Base-by-base conservation (phyloP, 129 eudicot species). In the Erigeron canadensis region DNA sequence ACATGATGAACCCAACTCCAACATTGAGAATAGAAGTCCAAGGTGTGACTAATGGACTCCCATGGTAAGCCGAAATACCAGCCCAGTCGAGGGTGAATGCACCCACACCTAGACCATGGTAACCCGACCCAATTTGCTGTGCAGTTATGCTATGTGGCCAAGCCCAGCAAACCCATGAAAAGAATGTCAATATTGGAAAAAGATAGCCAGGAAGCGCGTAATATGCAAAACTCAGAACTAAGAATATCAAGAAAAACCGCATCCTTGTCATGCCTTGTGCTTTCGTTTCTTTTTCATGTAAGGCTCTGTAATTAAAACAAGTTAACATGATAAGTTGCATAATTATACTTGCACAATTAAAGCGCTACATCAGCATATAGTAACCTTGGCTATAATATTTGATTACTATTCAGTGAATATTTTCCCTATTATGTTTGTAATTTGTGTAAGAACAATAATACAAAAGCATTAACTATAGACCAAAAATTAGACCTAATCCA, bases 61-160 rank as follows among this genome's bases (percentile, higher is more conserved):
- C 96, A 47, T 93, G 98, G 77, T 93, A 93, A 6, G 98, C 96
- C 0, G 91, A 81, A 60, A 93, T 93, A 8, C 98, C 98, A 8
- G 96, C 98, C 98, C 96, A 93, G 28, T 93, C 96, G 7, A 93
- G 83, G 53, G 95, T 89, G 85, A 93, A 93, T 40, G 98, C 96
- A 4, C 98, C 98, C 38, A 93, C 54, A 1, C 98, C 98, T 0
- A 93, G 83, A 13, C 98, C 98, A 59, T 93, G 85, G 77, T 87
- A 85, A 9, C 96, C 96, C 0, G 96, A 89, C 44, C 98, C 98
- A 18, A 93, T 80, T 74, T 89, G 98, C 63, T 89, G 96, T 0
- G 96, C 96, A 0, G 98, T 93, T 72, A 93, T 89, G 75, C 88
- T 93, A 28, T 80, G 75, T 10, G 98, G 98, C 90, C 90, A 87